phyloP scores from a whole-genome alignment of 2,329 filamentous ascomycete genomes.

The Aspergillus viridinutans region DNA sequence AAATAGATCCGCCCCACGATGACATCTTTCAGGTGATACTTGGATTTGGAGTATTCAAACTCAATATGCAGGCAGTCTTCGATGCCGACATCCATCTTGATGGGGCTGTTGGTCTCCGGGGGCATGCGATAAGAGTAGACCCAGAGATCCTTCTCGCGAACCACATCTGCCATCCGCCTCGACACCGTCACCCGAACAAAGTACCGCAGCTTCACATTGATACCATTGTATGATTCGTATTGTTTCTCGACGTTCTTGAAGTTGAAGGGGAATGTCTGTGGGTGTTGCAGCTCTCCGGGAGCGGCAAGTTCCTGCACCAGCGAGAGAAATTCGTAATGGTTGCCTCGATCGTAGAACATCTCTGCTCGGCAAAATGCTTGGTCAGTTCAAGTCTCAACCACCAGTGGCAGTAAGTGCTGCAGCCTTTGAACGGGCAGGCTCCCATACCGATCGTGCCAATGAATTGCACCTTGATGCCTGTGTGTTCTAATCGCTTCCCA shows the following conservation, averaged over 20 bases:
- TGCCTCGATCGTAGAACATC: conserved; percentile 99
- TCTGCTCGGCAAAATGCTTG: conserved; percentile 53
- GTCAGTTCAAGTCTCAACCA: not conserved
- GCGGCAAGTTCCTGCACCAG: conserved; percentile 95
- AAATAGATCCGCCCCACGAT: conserved; percentile 99
- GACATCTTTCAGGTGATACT: conserved; percentile 98
- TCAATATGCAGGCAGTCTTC: conserved; percentile 99
- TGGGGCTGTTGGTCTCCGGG: conserved; percentile 94
- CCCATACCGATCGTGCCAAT: conserved; percentile 87
- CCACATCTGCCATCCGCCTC: conserved; percentile 93
- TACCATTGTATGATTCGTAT: conserved; percentile 99
- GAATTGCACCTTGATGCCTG: conserved; percentile 98
- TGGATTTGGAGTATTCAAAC: conserved; percentile 98
- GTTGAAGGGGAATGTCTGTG: conserved; percentile 98
- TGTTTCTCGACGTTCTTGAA: conserved; percentile 99
- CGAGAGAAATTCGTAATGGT: conserved; percentile 98
- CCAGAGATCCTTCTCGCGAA: conserved; percentile 99
- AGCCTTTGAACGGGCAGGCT: conserved; percentile 10
- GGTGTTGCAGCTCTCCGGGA: conserved; percentile 95
- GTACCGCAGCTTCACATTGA: conserved; percentile 98
- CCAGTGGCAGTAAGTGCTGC: conserved; percentile 7
- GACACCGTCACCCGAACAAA: conserved; percentile 96
- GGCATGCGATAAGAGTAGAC: conserved; percentile 98
- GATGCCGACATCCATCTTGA: conserved; percentile 99
- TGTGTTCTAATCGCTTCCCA: conserved; percentile 95